These are phyloP conservation scores for Fusarium sororula DNA, from an alignment of 2,329 filamentous ascomycete species.

Conservation along the genomic window DNA sequence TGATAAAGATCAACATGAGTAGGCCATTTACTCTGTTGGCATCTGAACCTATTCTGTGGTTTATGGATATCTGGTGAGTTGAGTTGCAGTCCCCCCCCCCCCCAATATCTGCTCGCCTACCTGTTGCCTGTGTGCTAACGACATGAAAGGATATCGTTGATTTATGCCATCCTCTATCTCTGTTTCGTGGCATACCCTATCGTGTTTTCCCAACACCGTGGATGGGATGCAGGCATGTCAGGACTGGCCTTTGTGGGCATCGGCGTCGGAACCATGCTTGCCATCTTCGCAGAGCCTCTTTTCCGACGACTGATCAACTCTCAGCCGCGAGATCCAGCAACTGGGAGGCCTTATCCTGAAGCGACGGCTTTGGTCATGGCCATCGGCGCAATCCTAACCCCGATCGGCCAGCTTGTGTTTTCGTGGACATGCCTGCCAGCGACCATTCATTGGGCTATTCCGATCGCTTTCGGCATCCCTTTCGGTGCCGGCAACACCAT, in stretches of 20 bases:
- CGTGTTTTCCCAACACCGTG: conserved; percentile 77
- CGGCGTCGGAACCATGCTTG: conserved; percentile 69
- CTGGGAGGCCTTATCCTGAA: conserved; percentile 78
- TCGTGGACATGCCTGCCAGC: conserved; percentile 85
- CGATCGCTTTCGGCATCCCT: conserved; percentile 79
- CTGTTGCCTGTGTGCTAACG: conserved; percentile 5
- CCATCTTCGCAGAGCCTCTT: conserved; percentile 73
- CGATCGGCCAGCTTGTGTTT: conserved; percentile 85
- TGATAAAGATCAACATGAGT: conserved; percentile 79
- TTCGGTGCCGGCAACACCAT: conserved; percentile 81
- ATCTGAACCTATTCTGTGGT: conserved; percentile 83
- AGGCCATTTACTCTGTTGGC: conserved; percentile 80
- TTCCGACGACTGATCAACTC: conserved; percentile 80
- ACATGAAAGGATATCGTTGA: conserved; percentile 72
- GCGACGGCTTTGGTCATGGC: conserved; percentile 83
- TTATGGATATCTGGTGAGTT: conserved; percentile 71
- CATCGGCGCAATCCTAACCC: conserved; percentile 77
- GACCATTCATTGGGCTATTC: conserved; percentile 82
- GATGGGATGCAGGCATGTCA: conserved; percentile 77
- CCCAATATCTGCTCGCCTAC: not conserved
- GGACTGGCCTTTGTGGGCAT: conserved; percentile 83
- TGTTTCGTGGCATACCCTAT: conserved; percentile 93
- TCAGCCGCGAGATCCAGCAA: conserved; percentile 78
- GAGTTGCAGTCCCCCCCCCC: too few relatives aligned
- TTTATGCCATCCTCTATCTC: conserved; percentile 88